Base-by-base conservation (phyloP, 1,284 basidiomycete genomes). In the Thecaphora thlaspeos region DNA sequence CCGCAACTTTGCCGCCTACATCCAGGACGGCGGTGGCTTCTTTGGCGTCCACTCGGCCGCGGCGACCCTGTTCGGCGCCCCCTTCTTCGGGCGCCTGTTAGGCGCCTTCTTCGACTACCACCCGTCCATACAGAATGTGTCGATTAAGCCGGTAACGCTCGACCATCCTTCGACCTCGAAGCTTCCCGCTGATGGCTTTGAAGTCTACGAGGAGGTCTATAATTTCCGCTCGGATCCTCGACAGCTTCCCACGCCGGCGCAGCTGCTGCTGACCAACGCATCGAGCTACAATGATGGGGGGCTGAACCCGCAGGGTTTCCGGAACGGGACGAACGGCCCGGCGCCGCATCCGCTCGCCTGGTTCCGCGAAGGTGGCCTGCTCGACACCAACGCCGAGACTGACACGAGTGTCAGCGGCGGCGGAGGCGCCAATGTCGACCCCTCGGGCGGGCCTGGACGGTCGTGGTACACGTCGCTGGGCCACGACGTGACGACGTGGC, bases 381-480 rank as follows among this genome's bases (percentile, higher is more conserved):
- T 72, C 18, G 56, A 62, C 36, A 39, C 45, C 36, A 47, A 60
- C 30, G 21, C 44, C 4, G 22, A 39, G 15, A 58, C 51, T 14
- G 52, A 54, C 51, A 24, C 61, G 11, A 61, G 61, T 30, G 55
- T 58, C 22, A 28, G 36, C 14, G 65, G 68, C 28, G 51, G 42
- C 1, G 60, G 63, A 2, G 65, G 68, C 2, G 59, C 58, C 41
- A 46, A 48, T 38, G 55, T 64, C 23, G 43, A 49, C 26, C 51
- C 46, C 2, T 50, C 52, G 0, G 78, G 78, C 2, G 79, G 80
- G 21, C 81, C 84, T 1, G 89, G 88, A n/a, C 82, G 88, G 40
- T 88, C 87, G 59, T 90, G 87, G 79, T 90, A 88, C 77, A 90
- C 89, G 0, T 85, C 85, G 54, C 81, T 90, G 2, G 88, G 88